Evolutionary conservation across 2,329 filamentous ascomycete species (phyloP), one percentile per base, ranked within the genome.

Genomic region (Pestalotiopsis sp.): DNA sequence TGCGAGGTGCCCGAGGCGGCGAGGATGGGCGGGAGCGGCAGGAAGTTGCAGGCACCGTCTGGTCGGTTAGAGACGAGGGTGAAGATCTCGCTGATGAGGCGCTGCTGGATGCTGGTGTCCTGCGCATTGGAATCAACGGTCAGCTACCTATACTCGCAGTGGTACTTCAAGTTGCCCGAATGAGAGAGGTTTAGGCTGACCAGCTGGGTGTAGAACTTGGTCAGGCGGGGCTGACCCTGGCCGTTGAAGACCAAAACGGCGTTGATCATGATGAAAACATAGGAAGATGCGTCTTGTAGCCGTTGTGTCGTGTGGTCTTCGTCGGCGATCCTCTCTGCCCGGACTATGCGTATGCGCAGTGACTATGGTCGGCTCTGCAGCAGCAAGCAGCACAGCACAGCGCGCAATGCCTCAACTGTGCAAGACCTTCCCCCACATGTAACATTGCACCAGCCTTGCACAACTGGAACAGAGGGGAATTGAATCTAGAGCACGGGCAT

Each of bases 231-330:
- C 82, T 99, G 95, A 72, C 96, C 96, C 76, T 95, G 94, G 84
- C 97, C 97, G 79, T 99, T 99, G 86, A 99, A 99, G 80, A 99
- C 95, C 73, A 99, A 87, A 71, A 99, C 95, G 39, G 97, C 96
- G 86, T 97, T 99, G 82, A 99, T 98, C 96, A 99, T 99, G 74
- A 74, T 83, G 71, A 70, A 62, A 73, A 56, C 57, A 38, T 62
- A 20, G 25, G 59, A 62, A 14, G 13, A 36, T 36, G 13, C 12
- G 59, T 20, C 11, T 17, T 14, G 57, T 13, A 4, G 23, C 17
- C 12, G 57, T 27, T 13, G 11, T 36, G 27, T 27, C 17, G 27
- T n/a, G 14, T 17, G 27, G 68, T 64, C 45, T 70, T 68, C 69
- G 71, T 52, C 59, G 74, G 45, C 23, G 65, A 41, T n/a, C n/a